These are phyloP conservation scores for Vitis labrusca DNA, from an alignment of 164 flowering plant genomes.

Conservation along the genomic window DNA sequence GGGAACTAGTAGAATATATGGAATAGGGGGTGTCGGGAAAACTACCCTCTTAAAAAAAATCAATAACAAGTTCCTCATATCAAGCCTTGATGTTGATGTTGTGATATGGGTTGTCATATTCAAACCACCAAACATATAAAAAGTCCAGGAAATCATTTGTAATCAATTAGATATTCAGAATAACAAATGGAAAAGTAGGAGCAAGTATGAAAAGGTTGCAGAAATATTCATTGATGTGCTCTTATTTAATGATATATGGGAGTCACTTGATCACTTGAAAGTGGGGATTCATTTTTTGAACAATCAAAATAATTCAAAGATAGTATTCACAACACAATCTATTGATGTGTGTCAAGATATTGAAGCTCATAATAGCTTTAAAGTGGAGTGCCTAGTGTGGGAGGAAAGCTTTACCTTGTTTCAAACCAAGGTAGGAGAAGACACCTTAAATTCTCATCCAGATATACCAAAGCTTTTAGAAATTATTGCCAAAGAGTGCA, in stretches of 20 bases:
- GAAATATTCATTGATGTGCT: not conserved
- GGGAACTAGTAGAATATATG: too few relatives aligned
- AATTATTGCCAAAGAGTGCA: conserved; percentile 4
- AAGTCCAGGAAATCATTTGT: not conserved
- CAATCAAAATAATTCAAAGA: not conserved
- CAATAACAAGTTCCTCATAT: too few relatives aligned
- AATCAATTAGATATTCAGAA: not conserved
- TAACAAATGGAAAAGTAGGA: not conserved
- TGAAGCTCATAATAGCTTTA: conserved; percentile 10
- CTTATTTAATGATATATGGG: conserved; percentile 15
- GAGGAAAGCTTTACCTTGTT: conserved; percentile 18
- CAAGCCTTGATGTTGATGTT: not conserved
- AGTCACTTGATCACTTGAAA: not conserved
- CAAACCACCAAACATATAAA: not conserved
- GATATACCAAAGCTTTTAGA: conserved; percentile 3
- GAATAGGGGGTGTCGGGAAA: too few relatives aligned
- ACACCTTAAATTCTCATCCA: conserved; percentile 7
- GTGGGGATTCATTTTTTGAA: conserved; percentile 2
- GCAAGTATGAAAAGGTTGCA: not conserved
- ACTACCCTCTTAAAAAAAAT: too few relatives aligned
- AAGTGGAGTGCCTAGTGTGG: conserved; percentile 1
- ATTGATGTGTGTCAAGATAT: conserved; percentile 13
- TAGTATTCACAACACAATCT: conserved; percentile 8
- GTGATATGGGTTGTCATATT: not conserved
- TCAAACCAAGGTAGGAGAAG: conserved; percentile 11